Conservation (phyloP, 2,329 filamentous ascomycete species). For the Pseudocercospora musae region DNA sequence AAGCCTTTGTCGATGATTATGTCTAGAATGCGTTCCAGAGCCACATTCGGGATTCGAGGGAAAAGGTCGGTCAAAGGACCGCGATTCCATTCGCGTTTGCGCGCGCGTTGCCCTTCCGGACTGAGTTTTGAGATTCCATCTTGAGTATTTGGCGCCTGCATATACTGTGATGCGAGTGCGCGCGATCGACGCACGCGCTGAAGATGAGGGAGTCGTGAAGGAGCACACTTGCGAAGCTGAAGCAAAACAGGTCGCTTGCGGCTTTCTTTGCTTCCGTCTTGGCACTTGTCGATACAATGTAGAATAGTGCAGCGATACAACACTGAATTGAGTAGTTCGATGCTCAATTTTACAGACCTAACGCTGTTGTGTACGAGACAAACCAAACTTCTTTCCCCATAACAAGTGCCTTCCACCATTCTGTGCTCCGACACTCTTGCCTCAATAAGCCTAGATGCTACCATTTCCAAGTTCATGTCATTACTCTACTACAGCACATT, state of each 20-base stretch:
- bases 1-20: slow-evolving; percentile 31
- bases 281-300: not conserved
- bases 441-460: not conserved
- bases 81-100: slow-evolving; percentile 32
- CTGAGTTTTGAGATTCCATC: slow-evolving; percentile 1
- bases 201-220: not conserved
- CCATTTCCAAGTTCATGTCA: not conserved
- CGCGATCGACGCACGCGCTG: not conserved
- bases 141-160: not conserved
- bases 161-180: not conserved
- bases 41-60: slow-evolving; percentile 26
- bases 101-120: not conserved
- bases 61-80: slow-evolving; percentile 30
- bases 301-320: not conserved
- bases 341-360: not conserved
- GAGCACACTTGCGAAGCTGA: not conserved
- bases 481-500: not conserved
- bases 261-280: slow-evolving; percentile 1
- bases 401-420: not conserved
- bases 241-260: not conserved
- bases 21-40: slow-evolving; percentile 29
- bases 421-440: not conserved
- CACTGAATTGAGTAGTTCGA: not conserved
- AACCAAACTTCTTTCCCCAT: not conserved
- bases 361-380: not conserved